phyloP scores from a whole-genome alignment of 2,329 filamentous ascomycete genomes.

The Aureobasidium sp. region DNA sequence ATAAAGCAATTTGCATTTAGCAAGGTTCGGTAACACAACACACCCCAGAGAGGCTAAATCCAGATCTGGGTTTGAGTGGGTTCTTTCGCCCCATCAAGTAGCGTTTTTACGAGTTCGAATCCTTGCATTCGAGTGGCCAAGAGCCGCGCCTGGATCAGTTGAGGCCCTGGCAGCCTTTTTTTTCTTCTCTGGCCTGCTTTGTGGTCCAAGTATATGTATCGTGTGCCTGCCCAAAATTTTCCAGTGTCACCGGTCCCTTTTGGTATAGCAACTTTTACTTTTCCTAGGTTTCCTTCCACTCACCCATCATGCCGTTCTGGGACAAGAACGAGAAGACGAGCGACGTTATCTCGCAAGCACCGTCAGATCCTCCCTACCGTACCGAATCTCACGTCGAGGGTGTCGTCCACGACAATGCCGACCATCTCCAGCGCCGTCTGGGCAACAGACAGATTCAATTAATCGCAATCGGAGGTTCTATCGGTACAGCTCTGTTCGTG shows the following conservation, averaged over 20 bases:
- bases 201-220: background rate
- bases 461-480: conserved; percentile 24
- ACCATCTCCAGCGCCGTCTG: conserved; percentile 39
- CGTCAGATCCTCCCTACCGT: background rate
- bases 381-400: conserved; percentile 16
- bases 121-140: conserved; percentile 5
- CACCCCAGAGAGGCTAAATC: background rate
- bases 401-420: conserved; percentile 24
- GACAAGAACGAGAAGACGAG: conserved; percentile 9
- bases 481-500: conserved; percentile 24
- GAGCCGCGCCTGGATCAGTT: conserved; percentile 1
- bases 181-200: too few relatives aligned
- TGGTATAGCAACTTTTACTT: background rate
- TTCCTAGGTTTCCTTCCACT: background rate
- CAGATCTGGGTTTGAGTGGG: conserved; percentile 4
- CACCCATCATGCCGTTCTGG: conserved; percentile 8
- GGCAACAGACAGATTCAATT: conserved; percentile 37
- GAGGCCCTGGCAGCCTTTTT: background rate
- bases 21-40: background rate
- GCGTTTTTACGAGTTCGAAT: conserved; percentile 4
- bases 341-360: background rate
- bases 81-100: conserved; percentile 10
- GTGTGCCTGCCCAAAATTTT: background rate
- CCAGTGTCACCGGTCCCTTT: background rate
- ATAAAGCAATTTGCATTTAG: background rate